A percentile compares a stretch with the other conserved stretches of the same genome.
These are phyloP conservation scores for Panaeolus papilionaceus DNA, from an alignment of 768 basidiomycete species.

Conservation along the genomic window DNA sequence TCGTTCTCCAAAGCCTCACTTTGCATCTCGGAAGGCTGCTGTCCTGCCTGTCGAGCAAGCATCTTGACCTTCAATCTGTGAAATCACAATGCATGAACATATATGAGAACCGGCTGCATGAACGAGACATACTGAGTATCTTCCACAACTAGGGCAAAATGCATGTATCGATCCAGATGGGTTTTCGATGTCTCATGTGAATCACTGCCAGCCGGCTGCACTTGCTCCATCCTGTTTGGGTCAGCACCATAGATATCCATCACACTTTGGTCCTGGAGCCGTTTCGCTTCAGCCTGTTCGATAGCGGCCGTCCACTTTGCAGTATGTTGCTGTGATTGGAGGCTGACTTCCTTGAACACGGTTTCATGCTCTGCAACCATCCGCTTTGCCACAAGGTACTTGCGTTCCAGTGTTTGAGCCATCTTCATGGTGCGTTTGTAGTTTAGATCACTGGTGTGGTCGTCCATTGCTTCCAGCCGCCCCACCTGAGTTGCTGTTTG, in stretches of 20 bases:
- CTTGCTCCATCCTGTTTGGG: neutral
- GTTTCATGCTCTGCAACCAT: neutral
- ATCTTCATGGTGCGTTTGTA: neutral
- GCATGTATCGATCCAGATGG: too few relatives aligned
- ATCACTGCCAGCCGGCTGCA: too few relatives aligned
- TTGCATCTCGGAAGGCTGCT: too few relatives aligned
- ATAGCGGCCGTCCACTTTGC: neutral
- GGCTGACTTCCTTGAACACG: neutral
- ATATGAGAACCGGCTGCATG: too few relatives aligned
- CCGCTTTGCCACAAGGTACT: neutral
- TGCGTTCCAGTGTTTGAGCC: neutral
- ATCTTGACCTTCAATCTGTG: too few relatives aligned
- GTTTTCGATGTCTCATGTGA: too few relatives aligned
- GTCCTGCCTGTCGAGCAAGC: too few relatives aligned
- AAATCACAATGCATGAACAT: too few relatives aligned
- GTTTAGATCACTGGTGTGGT: neutral
- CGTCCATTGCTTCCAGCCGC: neutral
- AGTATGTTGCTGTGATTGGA: neutral
- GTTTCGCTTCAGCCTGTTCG: neutral
- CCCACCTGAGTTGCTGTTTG: neutral
- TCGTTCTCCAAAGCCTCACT: too few relatives aligned
- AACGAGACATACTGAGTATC: too few relatives aligned
- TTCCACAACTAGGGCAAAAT: too few relatives aligned
- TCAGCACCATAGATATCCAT: conserved; percentile 1
- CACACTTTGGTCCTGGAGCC: neutral